Conservation (phyloP, 805 yeast genomes). For the Saccharomyces kudriavzevii region DNA sequence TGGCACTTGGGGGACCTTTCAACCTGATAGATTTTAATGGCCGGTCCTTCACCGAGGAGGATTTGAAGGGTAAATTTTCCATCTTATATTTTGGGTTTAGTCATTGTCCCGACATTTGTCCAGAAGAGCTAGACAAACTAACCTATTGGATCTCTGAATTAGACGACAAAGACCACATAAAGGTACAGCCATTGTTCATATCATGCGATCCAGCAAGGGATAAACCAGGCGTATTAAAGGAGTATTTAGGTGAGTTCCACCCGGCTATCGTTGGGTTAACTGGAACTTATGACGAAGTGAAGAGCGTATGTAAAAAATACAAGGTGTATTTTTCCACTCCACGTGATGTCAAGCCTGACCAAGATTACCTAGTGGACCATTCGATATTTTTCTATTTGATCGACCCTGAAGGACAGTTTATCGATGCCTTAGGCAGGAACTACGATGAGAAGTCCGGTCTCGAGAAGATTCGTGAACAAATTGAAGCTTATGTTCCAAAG, state of each 20-base stretch:
- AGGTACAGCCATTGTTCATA: constrained; percentile 78
- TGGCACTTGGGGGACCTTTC: constrained; percentile 76
- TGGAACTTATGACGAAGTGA: constrained; percentile 80
- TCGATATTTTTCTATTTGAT: constrained; percentile 91
- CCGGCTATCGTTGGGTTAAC: constrained; percentile 83
- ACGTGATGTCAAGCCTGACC: constrained; percentile 82
- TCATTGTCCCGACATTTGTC: constrained; percentile 96
- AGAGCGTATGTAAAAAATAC: constrained; percentile 74
- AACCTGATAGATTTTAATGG: constrained; percentile 63
- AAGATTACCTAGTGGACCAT: constrained; percentile 92
- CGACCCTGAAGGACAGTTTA: constrained; percentile 95
- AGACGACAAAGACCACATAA: constrained; percentile 49
- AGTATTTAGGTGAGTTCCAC: constrained; percentile 81
- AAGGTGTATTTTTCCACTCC: constrained; percentile 97
- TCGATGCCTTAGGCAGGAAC: constrained; percentile 90
- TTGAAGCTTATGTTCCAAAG: constrained; percentile 69
- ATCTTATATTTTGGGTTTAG: constrained; percentile 89
- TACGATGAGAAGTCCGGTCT: constrained; percentile 71
- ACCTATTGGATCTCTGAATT: constrained; percentile 56
- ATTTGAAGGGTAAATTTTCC: constrained; percentile 70
- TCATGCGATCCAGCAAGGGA: constrained; percentile 97
- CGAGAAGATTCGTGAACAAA: constrained; percentile 65
- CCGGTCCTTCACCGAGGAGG: constrained; percentile 62
- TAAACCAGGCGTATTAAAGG: constrained; percentile 71
- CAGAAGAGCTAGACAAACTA: constrained; percentile 90